A percentile compares a stretch with the other conserved stretches of the same genome.
These are phyloP conservation scores for Podaxis mareebaensis DNA, from an alignment of 768 basidiomycete species.

Conservation along the genomic window DNA sequence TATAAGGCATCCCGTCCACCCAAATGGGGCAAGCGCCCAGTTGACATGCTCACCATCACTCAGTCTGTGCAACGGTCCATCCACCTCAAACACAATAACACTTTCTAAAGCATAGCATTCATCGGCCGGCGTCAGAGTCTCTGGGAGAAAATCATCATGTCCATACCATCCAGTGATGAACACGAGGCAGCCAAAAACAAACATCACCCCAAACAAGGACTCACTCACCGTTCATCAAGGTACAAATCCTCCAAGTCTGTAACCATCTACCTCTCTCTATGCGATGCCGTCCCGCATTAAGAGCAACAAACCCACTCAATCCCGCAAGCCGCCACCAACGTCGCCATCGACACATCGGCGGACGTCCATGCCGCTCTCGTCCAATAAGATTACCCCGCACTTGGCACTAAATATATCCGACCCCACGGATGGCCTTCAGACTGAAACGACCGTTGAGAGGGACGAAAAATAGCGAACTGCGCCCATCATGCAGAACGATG, in stretches of 20 bases:
- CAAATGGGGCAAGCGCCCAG: slow-evolving; percentile 12
- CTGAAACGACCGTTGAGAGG: neutral
- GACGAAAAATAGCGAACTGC: neutral
- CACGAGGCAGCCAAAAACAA: neutral
- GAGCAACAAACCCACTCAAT: neutral
- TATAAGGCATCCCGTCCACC: neutral
- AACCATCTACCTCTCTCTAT: neutral
- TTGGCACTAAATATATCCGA: slow-evolving; percentile 2
- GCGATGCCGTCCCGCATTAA: no score
- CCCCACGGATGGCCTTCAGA: neutral
- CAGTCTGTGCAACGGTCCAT: neutral
- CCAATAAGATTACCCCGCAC: slow-evolving; percentile 1
- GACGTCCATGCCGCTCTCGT: neutral
- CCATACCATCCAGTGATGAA: neutral
- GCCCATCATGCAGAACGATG: no score
- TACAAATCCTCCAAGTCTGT: neutral
- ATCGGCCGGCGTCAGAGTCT: neutral
- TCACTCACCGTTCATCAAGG: neutral
- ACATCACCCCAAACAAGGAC: neutral
- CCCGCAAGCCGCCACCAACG: neutral
- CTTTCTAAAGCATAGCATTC: neutral
- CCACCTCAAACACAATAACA: neutral
- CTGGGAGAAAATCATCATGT: neutral
- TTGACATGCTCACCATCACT: slow-evolving; percentile 1
- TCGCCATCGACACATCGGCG: neutral